Evolutionary conservation across 2,329 filamentous ascomycete genomes (phyloP).

Genomic region (Dactylellina haptotyla): DNA sequence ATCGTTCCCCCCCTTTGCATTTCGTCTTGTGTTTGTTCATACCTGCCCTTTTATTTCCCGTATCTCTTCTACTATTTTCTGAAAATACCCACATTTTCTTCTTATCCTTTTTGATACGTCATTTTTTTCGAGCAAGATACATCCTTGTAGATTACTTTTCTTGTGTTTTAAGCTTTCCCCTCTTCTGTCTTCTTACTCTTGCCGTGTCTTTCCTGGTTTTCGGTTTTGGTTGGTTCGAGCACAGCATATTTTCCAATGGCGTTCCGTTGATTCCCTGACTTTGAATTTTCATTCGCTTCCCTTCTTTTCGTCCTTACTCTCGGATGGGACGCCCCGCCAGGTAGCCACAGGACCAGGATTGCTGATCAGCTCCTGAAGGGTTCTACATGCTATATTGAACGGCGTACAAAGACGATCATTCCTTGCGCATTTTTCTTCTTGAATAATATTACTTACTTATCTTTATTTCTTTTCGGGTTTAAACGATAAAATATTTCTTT

Average conservation of each 20-base stretch:
- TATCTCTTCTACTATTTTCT: neutral
- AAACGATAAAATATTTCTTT: slow-evolving; percentile 25
- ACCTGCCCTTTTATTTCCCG: slow-evolving; percentile 7
- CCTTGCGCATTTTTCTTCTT: slow-evolving; percentile 8
- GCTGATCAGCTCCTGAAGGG: slow-evolving; percentile 29
- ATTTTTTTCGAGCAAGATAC: slow-evolving; percentile 25
- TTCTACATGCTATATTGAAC: slow-evolving; percentile 8
- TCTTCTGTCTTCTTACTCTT: slow-evolving; percentile 17
- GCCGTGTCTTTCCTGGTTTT: slow-evolving; percentile 11
- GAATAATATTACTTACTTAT: no score
- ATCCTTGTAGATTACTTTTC: slow-evolving; percentile 17
- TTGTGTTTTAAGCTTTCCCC: slow-evolving; percentile 9
- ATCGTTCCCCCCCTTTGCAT: slow-evolving; percentile 13
- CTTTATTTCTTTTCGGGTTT: no score
- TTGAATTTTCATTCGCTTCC: slow-evolving; percentile 22
- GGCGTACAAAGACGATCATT: slow-evolving; percentile 11
- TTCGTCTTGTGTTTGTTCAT: slow-evolving; percentile 31
- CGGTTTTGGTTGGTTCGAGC: slow-evolving; percentile 18
- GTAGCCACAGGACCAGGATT: neutral
- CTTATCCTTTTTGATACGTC: slow-evolving; percentile 33
- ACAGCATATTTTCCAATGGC: slow-evolving; percentile 35
- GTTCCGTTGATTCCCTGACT: slow-evolving; percentile 15
- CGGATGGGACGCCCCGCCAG: slow-evolving; percentile 3
- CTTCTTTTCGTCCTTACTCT: slow-evolving; percentile 14
- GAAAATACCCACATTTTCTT: slow-evolving; percentile 36